Conservation (phyloP, 768 basidiomycete genomes). For the Asterophora lycoperdoides region DNA sequence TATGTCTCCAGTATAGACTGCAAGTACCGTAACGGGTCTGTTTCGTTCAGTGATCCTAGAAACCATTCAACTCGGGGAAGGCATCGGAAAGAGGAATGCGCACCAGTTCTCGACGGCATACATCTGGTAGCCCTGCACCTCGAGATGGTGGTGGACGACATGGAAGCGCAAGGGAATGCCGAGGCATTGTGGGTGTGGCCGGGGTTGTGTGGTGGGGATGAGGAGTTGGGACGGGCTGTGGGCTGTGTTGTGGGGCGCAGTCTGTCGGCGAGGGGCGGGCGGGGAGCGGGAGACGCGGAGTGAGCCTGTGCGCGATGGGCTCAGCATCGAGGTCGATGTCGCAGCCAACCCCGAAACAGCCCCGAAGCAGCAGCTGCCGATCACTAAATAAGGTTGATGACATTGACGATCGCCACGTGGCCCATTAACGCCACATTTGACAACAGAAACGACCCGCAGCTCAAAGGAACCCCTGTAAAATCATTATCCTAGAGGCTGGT, state of each 20-base stretch:
- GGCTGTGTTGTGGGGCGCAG: conserved; percentile 4
- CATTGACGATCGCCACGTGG: too few species aligned
- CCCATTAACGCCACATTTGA: too few species aligned
- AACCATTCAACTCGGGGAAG: neutral
- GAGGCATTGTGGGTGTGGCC: conserved; percentile 10
- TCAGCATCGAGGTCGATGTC: neutral
- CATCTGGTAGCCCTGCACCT: conserved; percentile 66
- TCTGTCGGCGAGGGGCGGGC: conserved; percentile 3
- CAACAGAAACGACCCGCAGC: too few species aligned
- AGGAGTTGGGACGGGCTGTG: conserved; percentile 21
- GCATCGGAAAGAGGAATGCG: neutral
- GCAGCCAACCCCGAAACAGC: too few species aligned
- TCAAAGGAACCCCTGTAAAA: too few species aligned
- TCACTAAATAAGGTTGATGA: too few species aligned
- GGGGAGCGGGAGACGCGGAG: neutral
- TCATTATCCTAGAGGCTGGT: too few species aligned
- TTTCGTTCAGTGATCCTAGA: conserved; percentile 65
- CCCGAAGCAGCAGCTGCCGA: too few species aligned
- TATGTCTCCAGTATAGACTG: conserved; percentile 75
- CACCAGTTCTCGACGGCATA: conserved; percentile 88
- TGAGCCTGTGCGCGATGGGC: neutral
- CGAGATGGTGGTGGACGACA: conserved; percentile 42
- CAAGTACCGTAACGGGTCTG: conserved; percentile 54
- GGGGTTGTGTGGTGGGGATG: conserved; percentile 17
- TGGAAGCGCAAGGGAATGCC: conserved; percentile 41